Conservation (phyloP, 1,284 basidiomycete genomes). For the Ustilago vetiveriae region DNA sequence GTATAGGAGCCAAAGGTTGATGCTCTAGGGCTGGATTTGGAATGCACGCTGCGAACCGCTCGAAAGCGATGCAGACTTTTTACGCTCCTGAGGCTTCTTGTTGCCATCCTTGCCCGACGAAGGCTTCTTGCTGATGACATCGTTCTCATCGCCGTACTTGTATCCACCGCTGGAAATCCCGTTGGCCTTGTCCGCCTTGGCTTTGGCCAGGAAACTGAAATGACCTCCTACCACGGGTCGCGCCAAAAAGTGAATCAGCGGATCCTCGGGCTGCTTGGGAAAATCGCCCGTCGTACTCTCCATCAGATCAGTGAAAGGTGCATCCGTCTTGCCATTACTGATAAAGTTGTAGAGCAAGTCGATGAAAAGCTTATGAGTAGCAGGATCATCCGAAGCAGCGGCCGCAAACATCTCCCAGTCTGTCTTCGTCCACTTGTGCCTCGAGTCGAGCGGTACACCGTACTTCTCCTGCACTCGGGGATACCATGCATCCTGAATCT, state of each 20-base stretch:
- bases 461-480: conserved; percentile 53
- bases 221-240: conserved; percentile 67
- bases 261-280: conserved; percentile 50
- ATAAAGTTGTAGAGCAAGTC: conserved; percentile 61
- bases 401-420: conserved; percentile 68
- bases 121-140: conserved; percentile 30
- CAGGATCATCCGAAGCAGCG: conserved; percentile 46
- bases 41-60: conserved; percentile 40
- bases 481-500: conserved; percentile 65
- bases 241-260: conserved; percentile 64
- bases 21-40: conserved; percentile 15
- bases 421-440: conserved; percentile 66
- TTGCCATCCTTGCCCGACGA: conserved; percentile 9
- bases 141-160: conserved; percentile 38
- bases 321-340: conserved; percentile 62
- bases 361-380: conserved; percentile 62
- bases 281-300: conserved; percentile 59
- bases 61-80: conserved; percentile 22
- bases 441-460: conserved; percentile 65
- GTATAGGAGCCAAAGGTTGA: too few species aligned
- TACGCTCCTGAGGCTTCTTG: conserved; percentile 10
- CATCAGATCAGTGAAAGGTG: conserved; percentile 65
- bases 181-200: conserved; percentile 64
- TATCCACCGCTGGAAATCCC: conserved; percentile 35
- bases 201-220: conserved; percentile 65